Percentiles rank a stretch among this genome's conserved stretches.
Conservation (phyloP, 2,329 filamentous ascomycete species). For the Botrytis pseudocinerea region DNA sequence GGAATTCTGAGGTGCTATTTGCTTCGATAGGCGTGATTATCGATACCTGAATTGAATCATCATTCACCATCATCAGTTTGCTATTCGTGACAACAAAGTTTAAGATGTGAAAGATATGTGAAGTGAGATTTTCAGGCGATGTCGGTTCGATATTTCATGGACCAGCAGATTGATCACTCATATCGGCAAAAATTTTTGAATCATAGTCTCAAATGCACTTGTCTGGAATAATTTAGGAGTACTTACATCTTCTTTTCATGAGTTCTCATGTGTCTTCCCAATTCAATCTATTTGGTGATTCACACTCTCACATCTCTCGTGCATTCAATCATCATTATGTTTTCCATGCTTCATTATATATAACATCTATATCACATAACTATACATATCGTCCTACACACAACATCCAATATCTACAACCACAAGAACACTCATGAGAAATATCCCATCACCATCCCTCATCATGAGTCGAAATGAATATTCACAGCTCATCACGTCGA, state of each 20-base stretch:
- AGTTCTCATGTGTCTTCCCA: too few species aligned
- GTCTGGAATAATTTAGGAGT: not conserved
- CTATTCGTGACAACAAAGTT: not conserved
- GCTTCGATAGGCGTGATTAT: slow-evolving; percentile 1
- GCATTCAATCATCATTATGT: not conserved
- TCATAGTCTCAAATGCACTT: not conserved
- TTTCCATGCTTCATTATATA: not conserved
- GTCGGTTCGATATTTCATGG: slow-evolving; percentile 25
- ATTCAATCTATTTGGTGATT: not conserved
- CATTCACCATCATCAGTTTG: slow-evolving; percentile 8
- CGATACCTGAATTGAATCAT: slow-evolving; percentile 12
- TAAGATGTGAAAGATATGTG: not conserved
- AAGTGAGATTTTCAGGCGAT: slow-evolving; percentile 27
- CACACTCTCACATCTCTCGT: not conserved
- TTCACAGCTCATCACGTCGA: not conserved
- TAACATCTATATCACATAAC: not conserved
- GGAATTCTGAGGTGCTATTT: not conserved
- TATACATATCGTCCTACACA: not conserved
- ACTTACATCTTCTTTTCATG: not conserved
- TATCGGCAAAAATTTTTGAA: slow-evolving; percentile 35
- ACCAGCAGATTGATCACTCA: slow-evolving; percentile 19
- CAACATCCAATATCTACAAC: not conserved
- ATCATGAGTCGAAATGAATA: slow-evolving; percentile 19
- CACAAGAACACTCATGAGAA: not conserved
- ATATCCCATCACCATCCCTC: not conserved